Evolutionary conservation across 2,329 filamentous ascomycete species (phyloP).

Genomic region (Aspergillus sp.): DNA sequence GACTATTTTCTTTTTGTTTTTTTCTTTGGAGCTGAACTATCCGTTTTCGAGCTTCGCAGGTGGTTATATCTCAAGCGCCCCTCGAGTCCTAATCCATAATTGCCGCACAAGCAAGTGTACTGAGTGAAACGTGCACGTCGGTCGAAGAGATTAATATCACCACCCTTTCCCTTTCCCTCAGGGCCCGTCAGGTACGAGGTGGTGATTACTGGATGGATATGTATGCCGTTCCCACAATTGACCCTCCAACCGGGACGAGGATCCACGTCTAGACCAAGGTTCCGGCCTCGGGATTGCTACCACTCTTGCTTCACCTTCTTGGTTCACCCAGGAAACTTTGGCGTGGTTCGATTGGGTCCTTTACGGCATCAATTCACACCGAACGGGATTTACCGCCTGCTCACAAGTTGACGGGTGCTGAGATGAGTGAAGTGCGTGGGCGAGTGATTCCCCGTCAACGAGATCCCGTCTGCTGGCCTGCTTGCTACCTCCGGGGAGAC

Average conservation of each 20-base stretch:
- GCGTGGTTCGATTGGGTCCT: not conserved
- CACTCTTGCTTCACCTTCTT: not conserved
- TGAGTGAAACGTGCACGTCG: not conserved
- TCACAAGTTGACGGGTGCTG: not conserved
- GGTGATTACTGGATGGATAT: not conserved
- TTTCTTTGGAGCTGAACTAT: not conserved
- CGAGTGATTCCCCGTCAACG: not conserved
- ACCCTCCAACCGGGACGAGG: slow-evolving; percentile 9
- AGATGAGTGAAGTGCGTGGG: not conserved
- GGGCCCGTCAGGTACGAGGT: not conserved
- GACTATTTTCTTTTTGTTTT: not conserved
- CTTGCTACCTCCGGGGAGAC: not conserved
- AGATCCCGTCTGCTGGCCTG: not conserved
- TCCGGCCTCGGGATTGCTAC: slow-evolving; percentile 16
- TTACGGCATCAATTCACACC: not conserved
- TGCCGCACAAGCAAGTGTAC: not conserved
- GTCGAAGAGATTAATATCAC: not conserved
- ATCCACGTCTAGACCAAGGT: slow-evolving; percentile 20
- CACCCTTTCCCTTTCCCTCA: not conserved
- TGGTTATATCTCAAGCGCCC: not conserved
- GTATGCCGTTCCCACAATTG: slow-evolving; percentile 1
- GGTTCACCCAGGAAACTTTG: no score
- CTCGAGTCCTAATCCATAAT: slow-evolving; percentile 11
- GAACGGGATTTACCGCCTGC: not conserved
- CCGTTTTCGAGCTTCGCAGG: not conserved